A percentile compares a stretch with the other conserved stretches of the same genome.
Conservation (phyloP, 2,329 filamentous ascomycete species). For the Xylaria digitata region DNA sequence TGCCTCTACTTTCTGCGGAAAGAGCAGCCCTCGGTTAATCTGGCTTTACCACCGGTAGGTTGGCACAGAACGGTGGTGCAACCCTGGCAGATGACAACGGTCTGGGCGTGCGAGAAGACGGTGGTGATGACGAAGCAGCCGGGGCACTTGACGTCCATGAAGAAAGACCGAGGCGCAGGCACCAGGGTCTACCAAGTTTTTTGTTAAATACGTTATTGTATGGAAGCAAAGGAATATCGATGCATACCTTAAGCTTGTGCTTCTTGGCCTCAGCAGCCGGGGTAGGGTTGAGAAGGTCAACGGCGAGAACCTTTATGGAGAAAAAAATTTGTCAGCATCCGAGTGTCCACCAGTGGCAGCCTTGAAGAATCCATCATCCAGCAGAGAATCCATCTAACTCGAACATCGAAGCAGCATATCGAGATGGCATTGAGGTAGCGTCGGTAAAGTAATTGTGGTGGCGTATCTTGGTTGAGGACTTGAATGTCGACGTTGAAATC, state of each 20-base stretch:
- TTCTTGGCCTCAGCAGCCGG: conserved; percentile 98
- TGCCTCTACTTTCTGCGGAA: conserved; percentile 98
- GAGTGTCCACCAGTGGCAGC: conserved; percentile 33
- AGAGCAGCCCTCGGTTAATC: conserved; percentile 99
- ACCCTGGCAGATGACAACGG: conserved; percentile 99
- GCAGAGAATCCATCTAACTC: conserved; percentile 12
- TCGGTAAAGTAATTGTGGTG: background rate
- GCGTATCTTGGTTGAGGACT: conserved; percentile 7
- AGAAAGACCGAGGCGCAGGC: conserved; percentile 97
- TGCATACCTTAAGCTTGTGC: conserved; percentile 99
- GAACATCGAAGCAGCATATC: conserved; percentile 14
- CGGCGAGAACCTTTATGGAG: conserved; percentile 89
- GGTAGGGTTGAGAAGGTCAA: conserved; percentile 99
- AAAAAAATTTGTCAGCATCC: conserved; percentile 59
- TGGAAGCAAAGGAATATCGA: conserved; percentile 26
- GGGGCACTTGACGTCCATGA: conserved; percentile 99
- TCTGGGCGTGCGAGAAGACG: conserved; percentile 99
- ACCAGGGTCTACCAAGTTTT: conserved; percentile 78
- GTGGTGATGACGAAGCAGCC: conserved; percentile 99
- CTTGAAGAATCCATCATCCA: conserved; percentile 15
- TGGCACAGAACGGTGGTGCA: conserved; percentile 99
- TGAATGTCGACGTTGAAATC: conserved; percentile 12
- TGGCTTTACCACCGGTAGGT: conserved; percentile 98
- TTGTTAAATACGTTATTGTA: conserved; percentile 42
- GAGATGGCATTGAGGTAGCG: conserved; percentile 5